Base-by-base conservation (phyloP, 2,329 filamentous ascomycete species). In the Balansia obtecta region DNA sequence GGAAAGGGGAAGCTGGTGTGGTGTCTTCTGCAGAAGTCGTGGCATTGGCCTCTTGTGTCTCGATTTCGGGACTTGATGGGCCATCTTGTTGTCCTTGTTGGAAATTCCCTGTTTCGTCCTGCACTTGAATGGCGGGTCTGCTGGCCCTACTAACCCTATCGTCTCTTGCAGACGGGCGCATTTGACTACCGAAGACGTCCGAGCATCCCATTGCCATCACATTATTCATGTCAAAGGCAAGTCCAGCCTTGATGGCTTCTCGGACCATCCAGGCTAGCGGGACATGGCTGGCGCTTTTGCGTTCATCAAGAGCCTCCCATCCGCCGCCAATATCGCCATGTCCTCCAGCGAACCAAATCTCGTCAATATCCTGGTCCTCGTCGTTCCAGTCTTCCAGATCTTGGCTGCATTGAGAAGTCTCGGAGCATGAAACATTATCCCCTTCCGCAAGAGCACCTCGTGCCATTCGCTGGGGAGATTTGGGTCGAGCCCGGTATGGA, bases 291-390 rank as follows among this genome's bases (percentile, higher is more conserved):
- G 85, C 71, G 8, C 82, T 74, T 60, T 86, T 85, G 22, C 71
- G 73, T 1, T 71, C 70, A 0, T 70, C 63, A 0, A 78, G 67
- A 4, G 76, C 68, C 46, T 78, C 76, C 86, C 85, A 89, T 0
- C 86, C 86, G 10, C 86, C 86, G 1, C 86, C 86, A 32, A 90
- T 80, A 54, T 91, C 86, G 1, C 80, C 86, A 55, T 94, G 87
- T 11, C 83, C 82, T 9, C 87, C 87, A 0, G 86, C 74, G 58
- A 93, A 93, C 83, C 84, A 87, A 1, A 91, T 77, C 59, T 93
- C 87, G 52, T 86, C 77, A 45, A 91, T 84, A 56, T 91, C 85
- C 59, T 90, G 86, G 1, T 74, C 71, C 20, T 75, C 71, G 9
- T 73, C 68, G 0, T 69, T 71, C 8, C 70, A 69, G 6, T 71